Conservation (phyloP, 2,329 filamentous ascomycete species). For the Didymella lethalis region DNA sequence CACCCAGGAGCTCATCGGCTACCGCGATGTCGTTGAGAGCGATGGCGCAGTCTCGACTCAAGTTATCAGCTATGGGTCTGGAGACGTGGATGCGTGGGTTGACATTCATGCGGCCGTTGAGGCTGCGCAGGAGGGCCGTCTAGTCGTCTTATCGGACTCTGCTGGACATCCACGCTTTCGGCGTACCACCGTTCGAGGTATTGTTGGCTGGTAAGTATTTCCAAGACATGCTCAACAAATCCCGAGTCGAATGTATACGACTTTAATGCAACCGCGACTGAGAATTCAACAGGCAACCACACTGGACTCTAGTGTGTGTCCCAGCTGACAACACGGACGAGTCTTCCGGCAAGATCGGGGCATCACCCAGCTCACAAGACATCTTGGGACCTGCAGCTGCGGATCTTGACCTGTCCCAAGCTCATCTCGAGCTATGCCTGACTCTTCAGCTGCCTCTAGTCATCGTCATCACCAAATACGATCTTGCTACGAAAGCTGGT, state of each 20-base stretch:
- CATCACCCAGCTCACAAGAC: conserved; percentile 62
- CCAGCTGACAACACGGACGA: conserved; percentile 75
- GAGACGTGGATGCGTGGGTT: conserved; percentile 90
- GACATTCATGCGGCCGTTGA: conserved; percentile 86
- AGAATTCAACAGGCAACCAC: conserved; percentile 65
- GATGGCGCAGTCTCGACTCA: conserved; percentile 36
- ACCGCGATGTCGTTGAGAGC: conserved; percentile 55
- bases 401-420: conserved; percentile 75
- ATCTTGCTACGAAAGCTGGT: conserved; percentile 77
- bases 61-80: conserved; percentile 84
- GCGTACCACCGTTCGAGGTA: conserved; percentile 83
- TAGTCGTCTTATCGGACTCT: conserved; percentile 91
- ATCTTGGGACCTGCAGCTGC: conserved; percentile 59
- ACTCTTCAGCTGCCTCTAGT: conserved; percentile 79
- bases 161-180: conserved; percentile 90
- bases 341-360: conserved; percentile 50
- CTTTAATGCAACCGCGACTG: not conserved
- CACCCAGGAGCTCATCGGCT: conserved; percentile 91
- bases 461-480: conserved; percentile 89
- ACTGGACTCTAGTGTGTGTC: conserved; percentile 91
- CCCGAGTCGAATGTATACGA: not conserved
- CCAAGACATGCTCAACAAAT: not conserved
- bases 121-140: conserved; percentile 71
- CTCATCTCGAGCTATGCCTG: conserved; percentile 85
- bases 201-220: conserved; percentile 77